phyloP scores from a whole-genome alignment of 2,329 filamentous ascomycete species.

The Colletotrichum truncatum region DNA sequence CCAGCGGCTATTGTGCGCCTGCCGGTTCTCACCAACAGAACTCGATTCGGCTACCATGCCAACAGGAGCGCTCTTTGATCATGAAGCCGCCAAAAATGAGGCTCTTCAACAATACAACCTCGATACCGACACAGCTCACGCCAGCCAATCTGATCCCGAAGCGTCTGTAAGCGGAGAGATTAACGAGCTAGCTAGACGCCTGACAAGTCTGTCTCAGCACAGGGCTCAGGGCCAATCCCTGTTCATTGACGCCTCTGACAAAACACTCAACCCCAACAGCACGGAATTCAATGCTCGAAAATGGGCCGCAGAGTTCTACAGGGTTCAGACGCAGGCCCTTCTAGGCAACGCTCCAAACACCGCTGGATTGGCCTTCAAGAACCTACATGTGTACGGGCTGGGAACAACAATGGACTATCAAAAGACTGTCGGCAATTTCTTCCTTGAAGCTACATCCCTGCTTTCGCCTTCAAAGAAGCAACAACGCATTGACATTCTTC shows the following conservation, averaged over 20 bases:
- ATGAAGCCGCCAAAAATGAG: background rate
- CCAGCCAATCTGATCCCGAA: background rate
- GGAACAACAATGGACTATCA: constrained; percentile 52
- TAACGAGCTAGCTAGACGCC: constrained; percentile 37
- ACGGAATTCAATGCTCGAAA: constrained; percentile 49
- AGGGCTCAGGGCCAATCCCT: constrained; percentile 28
- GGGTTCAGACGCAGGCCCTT: constrained; percentile 33
- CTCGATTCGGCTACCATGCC: background rate
- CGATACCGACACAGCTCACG: background rate
- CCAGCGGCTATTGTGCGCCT: too few species aligned
- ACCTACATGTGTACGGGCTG: constrained; percentile 53
- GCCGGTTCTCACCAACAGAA: too few species aligned
- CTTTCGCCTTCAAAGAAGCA: constrained; percentile 34
- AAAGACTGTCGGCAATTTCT: constrained; percentile 51
- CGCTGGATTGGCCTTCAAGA: constrained; percentile 47
- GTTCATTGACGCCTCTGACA: constrained; percentile 36
- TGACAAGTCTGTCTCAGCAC: constrained; percentile 37
- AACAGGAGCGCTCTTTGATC: background rate
- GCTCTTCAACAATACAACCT: too few species aligned
- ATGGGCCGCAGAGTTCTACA: constrained; percentile 53
- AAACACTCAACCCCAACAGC: constrained; percentile 48
- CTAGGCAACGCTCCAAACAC: constrained; percentile 39
- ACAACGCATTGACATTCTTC: constrained; percentile 56
- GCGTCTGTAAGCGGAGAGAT: constrained; percentile 29
- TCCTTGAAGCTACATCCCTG: constrained; percentile 36